A percentile compares a stretch with the other conserved stretches of the same genome.
Conservation (phyloP, 2,329 filamentous ascomycete species). For the Drechslerella stenobrocha region DNA sequence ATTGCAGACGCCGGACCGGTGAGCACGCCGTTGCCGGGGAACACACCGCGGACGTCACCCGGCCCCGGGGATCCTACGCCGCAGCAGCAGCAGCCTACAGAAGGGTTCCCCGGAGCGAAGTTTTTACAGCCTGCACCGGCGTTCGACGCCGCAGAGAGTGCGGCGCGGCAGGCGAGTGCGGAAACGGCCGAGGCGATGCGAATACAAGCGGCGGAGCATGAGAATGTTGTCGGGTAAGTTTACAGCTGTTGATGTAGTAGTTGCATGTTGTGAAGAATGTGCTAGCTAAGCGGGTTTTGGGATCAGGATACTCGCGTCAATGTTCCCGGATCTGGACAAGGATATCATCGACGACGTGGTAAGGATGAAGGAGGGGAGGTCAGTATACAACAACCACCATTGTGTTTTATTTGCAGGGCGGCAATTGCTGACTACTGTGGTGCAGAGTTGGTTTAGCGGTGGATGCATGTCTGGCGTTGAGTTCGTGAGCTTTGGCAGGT, state of each 20-base stretch:
- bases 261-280: not conserved
- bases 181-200: constrained; percentile 84
- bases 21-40: constrained; percentile 59
- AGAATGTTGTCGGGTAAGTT: constrained; percentile 78
- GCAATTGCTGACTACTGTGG: constrained; percentile 41
- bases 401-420: not conserved
- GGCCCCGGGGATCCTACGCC: constrained; percentile 53
- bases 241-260: constrained; percentile 1
- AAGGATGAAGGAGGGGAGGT: constrained; percentile 91
- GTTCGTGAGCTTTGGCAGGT: constrained; percentile 52
- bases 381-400: constrained; percentile 56
- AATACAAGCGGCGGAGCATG: constrained; percentile 80
- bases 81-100: constrained; percentile 50
- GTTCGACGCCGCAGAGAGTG: constrained; percentile 79
- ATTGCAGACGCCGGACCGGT: constrained; percentile 54
- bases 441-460: constrained; percentile 78
- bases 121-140: constrained; percentile 55
- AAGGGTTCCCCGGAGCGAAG: constrained; percentile 54
- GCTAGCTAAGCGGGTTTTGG: not conserved
- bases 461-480: constrained; percentile 77
- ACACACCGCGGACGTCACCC: constrained; percentile 60
- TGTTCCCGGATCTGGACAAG: constrained; percentile 94
- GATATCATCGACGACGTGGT: constrained; percentile 98
- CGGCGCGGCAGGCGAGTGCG: constrained; percentile 84
- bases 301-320: constrained; percentile 74